Evolutionary conservation across 352 stramenopile species (phyloP).

Genomic region (Phytophthora boehmeriae): DNA sequence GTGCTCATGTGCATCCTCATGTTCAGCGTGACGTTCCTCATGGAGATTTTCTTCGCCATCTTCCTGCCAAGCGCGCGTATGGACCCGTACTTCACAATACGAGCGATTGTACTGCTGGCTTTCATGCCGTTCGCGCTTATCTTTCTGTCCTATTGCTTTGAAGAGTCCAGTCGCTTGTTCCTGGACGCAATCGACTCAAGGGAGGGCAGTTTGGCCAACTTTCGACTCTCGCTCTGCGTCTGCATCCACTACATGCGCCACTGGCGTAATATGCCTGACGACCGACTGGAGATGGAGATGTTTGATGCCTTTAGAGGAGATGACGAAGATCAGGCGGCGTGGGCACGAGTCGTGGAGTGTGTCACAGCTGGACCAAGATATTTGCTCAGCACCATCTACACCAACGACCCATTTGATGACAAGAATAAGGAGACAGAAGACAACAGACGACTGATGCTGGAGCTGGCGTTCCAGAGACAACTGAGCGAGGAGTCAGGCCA

Average conservation of each 20-base stretch:
- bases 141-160: constrained; percentile 88
- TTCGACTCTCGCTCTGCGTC: constrained; percentile 81
- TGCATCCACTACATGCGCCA: constrained; percentile 89
- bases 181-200: constrained; percentile 86
- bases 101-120: constrained; percentile 68
- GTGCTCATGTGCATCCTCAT: constrained; percentile 91
- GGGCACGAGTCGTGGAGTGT: constrained; percentile 50
- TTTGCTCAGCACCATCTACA: constrained; percentile 53
- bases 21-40: constrained; percentile 89
- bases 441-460: constrained; percentile 62
- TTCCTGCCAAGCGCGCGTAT: constrained; percentile 80
- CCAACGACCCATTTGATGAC: constrained; percentile 78
- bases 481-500: constrained; percentile 42
- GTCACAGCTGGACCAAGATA: constrained; percentile 43
- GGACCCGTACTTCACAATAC: constrained; percentile 76
- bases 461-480: constrained; percentile 61
- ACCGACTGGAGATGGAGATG: constrained; percentile 63
- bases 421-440: constrained; percentile 78
- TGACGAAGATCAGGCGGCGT: constrained; percentile 71
- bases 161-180: constrained; percentile 84
- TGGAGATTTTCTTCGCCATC: constrained; percentile 93
- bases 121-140: constrained; percentile 81
- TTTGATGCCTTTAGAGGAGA: constrained; percentile 52
- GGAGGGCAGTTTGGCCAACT: constrained; percentile 83
- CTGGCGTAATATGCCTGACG: constrained; percentile 78